Base-by-base conservation (phyloP, 306 rosid species). In the Rubus parviflorus region DNA sequence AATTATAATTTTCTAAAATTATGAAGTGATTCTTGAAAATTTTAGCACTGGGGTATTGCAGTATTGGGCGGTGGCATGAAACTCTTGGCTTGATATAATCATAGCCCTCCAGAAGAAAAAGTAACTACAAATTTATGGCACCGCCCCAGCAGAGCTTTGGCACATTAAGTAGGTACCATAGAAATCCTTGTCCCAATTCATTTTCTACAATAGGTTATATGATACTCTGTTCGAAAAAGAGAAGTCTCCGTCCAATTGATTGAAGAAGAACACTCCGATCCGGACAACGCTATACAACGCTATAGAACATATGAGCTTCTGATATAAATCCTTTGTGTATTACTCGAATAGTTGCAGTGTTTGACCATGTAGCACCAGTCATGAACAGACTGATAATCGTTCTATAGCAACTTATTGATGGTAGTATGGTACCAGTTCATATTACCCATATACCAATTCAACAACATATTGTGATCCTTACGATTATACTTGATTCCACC, bases 121-220 rank as follows among this genome's bases (percentile, higher is more conserved):
- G 35, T 22, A n/a, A 58, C 73, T 72, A 63, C 51, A 47, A 64
- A 41, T 49, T 42, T 56, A 42, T 64, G 67, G 40, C 74, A 73
- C 74, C 74, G 48, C 68, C 68, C 23, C 22, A 11, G 7, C 56
- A 25, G 1, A 53, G 49, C 49, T 40, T 23, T 40, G 30, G 48
- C 7, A 68, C 37, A 11, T 68, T 45, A 45, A 41, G 63, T 22
- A 22, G 2, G 2, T 30, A 30, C 35, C 35, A 30, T 22, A 52
- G 4, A 52, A 6, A 17, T 51, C 56, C 8, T 51, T 51, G 2
- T 51, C 56, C 58, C 56, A 51, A 51, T 16, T 15, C 56, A 51
- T 51, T 1, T 17, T 16, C 54, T 51, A 1, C 49, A 46, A 8
- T 46, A 8, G 49, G 14, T 46, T 30, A 30, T 30, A 30, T 30